Conservation (phyloP, 1,139 yeast genomes). For the Zygosaccharomyces sapae region DNA sequence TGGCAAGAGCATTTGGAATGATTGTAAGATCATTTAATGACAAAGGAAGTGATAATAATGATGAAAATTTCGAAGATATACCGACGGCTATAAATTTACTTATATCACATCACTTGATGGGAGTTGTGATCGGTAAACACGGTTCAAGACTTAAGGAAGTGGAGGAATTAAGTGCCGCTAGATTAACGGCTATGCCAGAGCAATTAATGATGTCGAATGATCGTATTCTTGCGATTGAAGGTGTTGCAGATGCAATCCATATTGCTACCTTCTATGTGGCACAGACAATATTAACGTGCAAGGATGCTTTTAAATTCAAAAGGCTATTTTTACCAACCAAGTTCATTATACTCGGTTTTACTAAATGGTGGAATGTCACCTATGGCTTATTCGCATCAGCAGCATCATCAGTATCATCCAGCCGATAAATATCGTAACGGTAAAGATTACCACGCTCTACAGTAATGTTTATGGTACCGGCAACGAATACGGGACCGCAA, state of each 20-base stretch:
- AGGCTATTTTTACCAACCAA: constrained; percentile 63
- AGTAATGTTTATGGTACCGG: constrained; percentile 13
- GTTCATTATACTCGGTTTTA: constrained; percentile 35
- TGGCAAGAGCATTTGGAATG: constrained; percentile 78
- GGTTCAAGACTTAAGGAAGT: constrained; percentile 76
- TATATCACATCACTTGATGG: constrained; percentile 78
- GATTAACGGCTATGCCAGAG: constrained; percentile 70
- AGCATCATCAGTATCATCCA: constrained; percentile 28
- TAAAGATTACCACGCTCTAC: constrained; percentile 18
- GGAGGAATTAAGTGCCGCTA: constrained; percentile 79
- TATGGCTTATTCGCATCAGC: constrained; percentile 18
- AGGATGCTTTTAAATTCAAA: constrained; percentile 47
- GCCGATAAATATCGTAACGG: constrained; percentile 23
- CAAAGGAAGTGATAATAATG: constrained; percentile 47
- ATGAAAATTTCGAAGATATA: constrained; percentile 42
- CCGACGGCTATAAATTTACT: constrained; percentile 58
- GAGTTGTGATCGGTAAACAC: constrained; percentile 75
- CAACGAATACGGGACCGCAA: constrained; percentile 5
- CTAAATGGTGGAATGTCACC: constrained; percentile 18
- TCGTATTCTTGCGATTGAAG: constrained; percentile 66
- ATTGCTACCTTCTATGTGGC: constrained; percentile 76
- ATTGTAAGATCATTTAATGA: constrained; percentile 68
- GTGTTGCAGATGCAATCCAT: constrained; percentile 85
- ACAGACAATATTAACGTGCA: constrained; percentile 60
- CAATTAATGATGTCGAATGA: constrained; percentile 81